These are phyloP conservation scores for Cercophora scortea DNA, from an alignment of 495 filamentous ascomycete genomes.

Conservation along the genomic window DNA sequence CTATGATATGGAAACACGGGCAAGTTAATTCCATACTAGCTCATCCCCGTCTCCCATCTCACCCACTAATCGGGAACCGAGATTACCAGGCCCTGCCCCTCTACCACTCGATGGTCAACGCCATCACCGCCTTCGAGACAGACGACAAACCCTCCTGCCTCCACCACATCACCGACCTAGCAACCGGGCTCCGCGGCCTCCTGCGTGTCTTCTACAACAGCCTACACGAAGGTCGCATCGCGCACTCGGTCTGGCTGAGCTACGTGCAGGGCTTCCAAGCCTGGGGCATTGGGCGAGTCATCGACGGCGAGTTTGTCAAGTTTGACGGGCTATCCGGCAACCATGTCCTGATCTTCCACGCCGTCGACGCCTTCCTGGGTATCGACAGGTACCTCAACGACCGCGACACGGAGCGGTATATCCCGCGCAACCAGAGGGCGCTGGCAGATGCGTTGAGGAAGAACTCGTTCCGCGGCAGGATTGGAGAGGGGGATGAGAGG, in stretches of 20 bases:
- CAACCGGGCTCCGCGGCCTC: constrained; percentile 13
- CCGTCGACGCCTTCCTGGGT: constrained; percentile 36
- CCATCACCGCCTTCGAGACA: constrained; percentile 16
- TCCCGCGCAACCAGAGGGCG: constrained; percentile 25
- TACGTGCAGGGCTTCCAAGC: constrained; percentile 37
- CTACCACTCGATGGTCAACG: constrained; percentile 24
- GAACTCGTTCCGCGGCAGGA: constrained; percentile 5
- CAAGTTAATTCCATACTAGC: neutral
- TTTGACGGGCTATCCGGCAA: constrained; percentile 40
- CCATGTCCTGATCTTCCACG: constrained; percentile 34
- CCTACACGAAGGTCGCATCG: constrained; percentile 17
- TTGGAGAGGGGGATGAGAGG: constrained; percentile 14
- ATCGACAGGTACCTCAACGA: constrained; percentile 29
- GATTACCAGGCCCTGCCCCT: constrained; percentile 16
- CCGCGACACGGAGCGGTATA: constrained; percentile 14
- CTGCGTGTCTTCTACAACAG: constrained; percentile 24
- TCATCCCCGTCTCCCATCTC: neutral
- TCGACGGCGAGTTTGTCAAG: constrained; percentile 24
- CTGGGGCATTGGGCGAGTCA: constrained; percentile 27
- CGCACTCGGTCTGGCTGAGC: constrained; percentile 24
- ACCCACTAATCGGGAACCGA: too few relatives aligned
- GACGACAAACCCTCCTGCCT: constrained; percentile 15
- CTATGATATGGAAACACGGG: constrained; percentile 21
- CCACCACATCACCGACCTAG: constrained; percentile 16
- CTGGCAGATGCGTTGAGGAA: constrained; percentile 11